Conservation (phyloP, 2,329 filamentous ascomycete genomes). For the Penicillium olsonii region DNA sequence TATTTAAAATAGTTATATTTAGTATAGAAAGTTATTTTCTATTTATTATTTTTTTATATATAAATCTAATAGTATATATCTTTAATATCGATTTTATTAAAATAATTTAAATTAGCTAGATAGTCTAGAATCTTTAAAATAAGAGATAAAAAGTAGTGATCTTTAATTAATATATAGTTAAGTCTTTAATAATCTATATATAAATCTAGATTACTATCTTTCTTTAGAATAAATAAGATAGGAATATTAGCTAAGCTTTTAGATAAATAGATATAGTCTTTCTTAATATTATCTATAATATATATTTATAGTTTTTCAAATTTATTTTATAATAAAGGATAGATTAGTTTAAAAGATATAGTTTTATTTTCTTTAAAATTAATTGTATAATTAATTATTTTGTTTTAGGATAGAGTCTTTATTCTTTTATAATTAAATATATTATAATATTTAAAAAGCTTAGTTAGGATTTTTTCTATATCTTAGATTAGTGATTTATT, state of each 20-base stretch:
- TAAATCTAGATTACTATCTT: neutral
- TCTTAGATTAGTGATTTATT: neutral
- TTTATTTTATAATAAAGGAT: neutral
- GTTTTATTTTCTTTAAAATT: neutral
- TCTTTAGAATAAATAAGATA: conserved; percentile 4
- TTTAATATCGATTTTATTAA: neutral
- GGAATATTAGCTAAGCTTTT: neutral
- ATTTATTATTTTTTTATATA: neutral
- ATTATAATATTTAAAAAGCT: neutral
- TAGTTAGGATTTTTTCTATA: neutral
- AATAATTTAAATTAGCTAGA: neutral
- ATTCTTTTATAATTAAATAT: neutral
- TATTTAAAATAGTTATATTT: neutral
- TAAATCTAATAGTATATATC: neutral
- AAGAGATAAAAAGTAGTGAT: neutral
- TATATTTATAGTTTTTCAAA: neutral
- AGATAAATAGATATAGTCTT: neutral
- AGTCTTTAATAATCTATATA: conserved; percentile 1
- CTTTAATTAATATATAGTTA: conserved; percentile 1
- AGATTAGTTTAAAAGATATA: neutral
- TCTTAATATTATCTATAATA: neutral
- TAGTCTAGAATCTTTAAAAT: neutral
- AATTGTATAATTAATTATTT: neutral
- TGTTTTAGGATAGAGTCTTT: neutral
- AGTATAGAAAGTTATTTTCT: neutral